Evolutionary conservation across 768 basidiomycete species (phyloP).

Genomic region (Amanita polypyramis): DNA sequence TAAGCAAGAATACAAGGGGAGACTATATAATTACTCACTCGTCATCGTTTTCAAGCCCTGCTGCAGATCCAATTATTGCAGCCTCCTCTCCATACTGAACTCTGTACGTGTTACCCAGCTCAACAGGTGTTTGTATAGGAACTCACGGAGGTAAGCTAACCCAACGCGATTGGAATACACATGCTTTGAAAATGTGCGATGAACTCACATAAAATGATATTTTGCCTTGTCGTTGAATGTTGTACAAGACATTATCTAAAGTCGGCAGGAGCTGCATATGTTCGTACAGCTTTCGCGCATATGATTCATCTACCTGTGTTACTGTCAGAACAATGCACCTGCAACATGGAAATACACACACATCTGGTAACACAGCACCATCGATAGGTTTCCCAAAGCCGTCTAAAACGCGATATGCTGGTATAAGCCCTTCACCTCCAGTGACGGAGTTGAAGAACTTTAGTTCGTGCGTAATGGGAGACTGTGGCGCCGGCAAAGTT

Average conservation of each 20-base stretch:
- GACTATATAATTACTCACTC: conserved; percentile 44
- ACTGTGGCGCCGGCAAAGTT: conserved; percentile 32
- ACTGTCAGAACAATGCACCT: background rate
- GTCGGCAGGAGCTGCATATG: conserved; percentile 74
- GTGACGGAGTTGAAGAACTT: conserved; percentile 77
- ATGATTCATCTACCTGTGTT: conserved; percentile 51
- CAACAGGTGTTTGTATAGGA: conserved; percentile 4
- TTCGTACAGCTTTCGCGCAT: conserved; percentile 67
- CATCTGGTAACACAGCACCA: conserved; percentile 70
- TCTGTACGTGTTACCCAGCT: conserved; percentile 3
- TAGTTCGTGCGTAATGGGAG: conserved; percentile 59
- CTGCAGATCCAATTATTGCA: conserved; percentile 80
- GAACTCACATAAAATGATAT: conserved; percentile 77
- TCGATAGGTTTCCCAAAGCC: conserved; percentile 65
- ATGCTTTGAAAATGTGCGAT: background rate
- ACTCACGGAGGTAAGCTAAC: conserved; percentile 76
- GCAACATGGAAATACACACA: conserved; percentile 18
- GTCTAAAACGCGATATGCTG: conserved; percentile 81
- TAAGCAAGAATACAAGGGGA: background rate
- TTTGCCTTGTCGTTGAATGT: conserved; percentile 89
- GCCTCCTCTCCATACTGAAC: conserved; percentile 83
- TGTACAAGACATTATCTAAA: conserved; percentile 82
- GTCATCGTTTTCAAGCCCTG: conserved; percentile 71
- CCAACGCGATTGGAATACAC: background rate
- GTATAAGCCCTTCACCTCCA: conserved; percentile 52